A percentile compares a stretch with the other conserved stretches of the same genome.
These are phyloP conservation scores for Diophrys sp. DNA, from an alignment of 73 alveolate genomes.

Conservation along the genomic window DNA sequence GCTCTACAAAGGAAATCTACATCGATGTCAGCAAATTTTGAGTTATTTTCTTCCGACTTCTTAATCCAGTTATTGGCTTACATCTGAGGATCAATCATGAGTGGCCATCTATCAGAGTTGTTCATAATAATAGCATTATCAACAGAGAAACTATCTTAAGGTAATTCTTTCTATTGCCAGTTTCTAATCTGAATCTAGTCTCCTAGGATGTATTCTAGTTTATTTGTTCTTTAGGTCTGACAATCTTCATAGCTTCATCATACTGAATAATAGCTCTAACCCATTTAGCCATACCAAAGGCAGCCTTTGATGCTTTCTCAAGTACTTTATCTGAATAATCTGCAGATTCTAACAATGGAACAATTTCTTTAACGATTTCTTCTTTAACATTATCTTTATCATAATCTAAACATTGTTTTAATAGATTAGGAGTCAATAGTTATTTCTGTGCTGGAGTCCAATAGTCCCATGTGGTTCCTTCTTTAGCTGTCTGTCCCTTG, in stretches of 20 bases:
- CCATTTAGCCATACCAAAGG: slow-evolving; percentile 89
- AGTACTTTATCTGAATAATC: slow-evolving; percentile 72
- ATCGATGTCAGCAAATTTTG: too few relatives aligned
- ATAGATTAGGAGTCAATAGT: slow-evolving; percentile 70
- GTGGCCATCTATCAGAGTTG: slow-evolving; percentile 95
- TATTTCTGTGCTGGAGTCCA: slow-evolving; percentile 88
- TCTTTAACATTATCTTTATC: slow-evolving; percentile 80
- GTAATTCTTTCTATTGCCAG: slow-evolving; percentile 95
- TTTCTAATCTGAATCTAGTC: slow-evolving; percentile 96
- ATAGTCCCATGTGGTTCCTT: slow-evolving; percentile 69
- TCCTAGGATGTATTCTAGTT: slow-evolving; percentile 75
- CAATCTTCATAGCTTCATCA: slow-evolving; percentile 88
- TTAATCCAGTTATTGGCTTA: slow-evolving; percentile 93
- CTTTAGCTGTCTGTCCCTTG: slow-evolving; percentile 73
- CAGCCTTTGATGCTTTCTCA: slow-evolving; percentile 80
- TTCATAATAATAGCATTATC: slow-evolving; percentile 98
- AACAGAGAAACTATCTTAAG: slow-evolving; percentile 93
- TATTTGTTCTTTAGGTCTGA: slow-evolving; percentile 93
- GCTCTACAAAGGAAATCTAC: too few relatives aligned
- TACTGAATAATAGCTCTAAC: slow-evolving; percentile 79
- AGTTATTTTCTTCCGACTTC: slow-evolving; percentile 55
- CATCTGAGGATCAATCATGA: slow-evolving; percentile 95
- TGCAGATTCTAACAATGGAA: slow-evolving; percentile 55
- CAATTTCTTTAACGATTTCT: slow-evolving; percentile 58
- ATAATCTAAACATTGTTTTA: slow-evolving; percentile 62